A percentile compares a stretch with the other conserved stretches of the same genome.
phyloP scores from a whole-genome alignment of 805 yeast genomes.

The Teunomyces stri region DNA sequence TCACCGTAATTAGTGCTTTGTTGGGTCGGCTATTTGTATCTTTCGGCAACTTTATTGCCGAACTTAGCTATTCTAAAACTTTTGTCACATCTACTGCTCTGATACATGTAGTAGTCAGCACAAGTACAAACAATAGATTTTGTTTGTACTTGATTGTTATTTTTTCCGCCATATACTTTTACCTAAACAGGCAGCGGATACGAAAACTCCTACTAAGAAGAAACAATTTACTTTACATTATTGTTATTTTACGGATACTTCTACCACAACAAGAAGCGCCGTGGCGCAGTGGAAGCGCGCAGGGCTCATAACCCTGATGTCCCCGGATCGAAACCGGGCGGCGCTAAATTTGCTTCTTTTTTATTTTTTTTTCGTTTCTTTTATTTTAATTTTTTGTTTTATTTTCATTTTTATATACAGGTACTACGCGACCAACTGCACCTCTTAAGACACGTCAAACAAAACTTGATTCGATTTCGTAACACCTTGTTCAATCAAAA shows the following conservation, averaged over 20 bases:
- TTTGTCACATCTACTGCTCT: no score
- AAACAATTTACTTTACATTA: background rate
- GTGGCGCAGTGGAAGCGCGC: slow-evolving; percentile 99
- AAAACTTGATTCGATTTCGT: background rate
- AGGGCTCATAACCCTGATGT: slow-evolving; percentile 99
- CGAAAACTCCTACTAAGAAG: no score
- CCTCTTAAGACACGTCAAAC: slow-evolving; percentile 8
- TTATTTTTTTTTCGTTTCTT: slow-evolving; percentile 18
- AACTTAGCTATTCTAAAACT: no score
- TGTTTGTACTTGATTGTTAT: no score
- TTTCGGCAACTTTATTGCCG: background rate
- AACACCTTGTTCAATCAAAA: slow-evolving; percentile 1
- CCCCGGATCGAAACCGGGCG: slow-evolving; percentile 96
- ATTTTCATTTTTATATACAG: background rate
- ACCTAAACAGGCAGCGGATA: no score
- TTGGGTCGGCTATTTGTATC: background rate
- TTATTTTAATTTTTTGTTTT: slow-evolving; percentile 1
- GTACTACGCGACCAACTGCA: background rate
- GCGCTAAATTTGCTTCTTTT: slow-evolving; percentile 54
- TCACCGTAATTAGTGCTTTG: background rate
- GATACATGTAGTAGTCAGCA: no score
- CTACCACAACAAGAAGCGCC: slow-evolving; percentile 54
- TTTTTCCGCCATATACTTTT: no score
- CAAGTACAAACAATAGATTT: no score
- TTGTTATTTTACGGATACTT: background rate